Conservation (phyloP, 176 grass and related monocot species). For the Raddia distichophylla region DNA sequence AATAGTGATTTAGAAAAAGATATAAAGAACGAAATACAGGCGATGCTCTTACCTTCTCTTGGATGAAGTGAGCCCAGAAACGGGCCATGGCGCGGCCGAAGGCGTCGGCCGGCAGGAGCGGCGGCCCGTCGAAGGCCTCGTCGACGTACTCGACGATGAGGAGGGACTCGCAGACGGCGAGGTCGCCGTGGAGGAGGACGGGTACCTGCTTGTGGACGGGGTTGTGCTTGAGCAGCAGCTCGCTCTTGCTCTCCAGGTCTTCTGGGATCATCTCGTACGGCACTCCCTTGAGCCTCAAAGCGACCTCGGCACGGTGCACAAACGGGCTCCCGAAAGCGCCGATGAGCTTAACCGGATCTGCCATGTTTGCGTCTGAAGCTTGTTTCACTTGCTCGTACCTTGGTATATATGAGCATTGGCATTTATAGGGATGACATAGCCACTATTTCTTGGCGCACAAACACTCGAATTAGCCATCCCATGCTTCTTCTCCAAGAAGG, state of each 20-base stretch:
- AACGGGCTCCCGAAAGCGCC: slow-evolving; percentile 27
- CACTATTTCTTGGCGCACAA: neutral
- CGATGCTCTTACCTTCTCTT: neutral
- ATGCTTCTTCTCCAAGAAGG: neutral
- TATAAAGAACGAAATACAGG: no score
- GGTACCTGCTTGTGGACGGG: slow-evolving; percentile 43
- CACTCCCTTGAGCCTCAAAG: slow-evolving; percentile 41
- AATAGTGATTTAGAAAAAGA: no score
- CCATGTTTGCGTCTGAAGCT: neutral
- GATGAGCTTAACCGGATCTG: slow-evolving; percentile 32
- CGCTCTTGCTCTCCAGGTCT: slow-evolving; percentile 40
- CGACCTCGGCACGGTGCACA: slow-evolving; percentile 29
- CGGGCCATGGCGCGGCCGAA: slow-evolving; percentile 35
- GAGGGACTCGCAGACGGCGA: slow-evolving; percentile 36
- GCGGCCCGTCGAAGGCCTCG: slow-evolving; percentile 12
- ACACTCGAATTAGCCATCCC: neutral
- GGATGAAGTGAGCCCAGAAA: slow-evolving; percentile 53
- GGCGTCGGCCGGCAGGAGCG: slow-evolving; percentile 40
- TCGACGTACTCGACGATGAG: slow-evolving; percentile 51
- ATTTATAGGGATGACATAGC: neutral
- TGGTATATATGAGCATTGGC: neutral
- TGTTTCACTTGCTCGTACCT: neutral
- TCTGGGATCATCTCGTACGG: slow-evolving; percentile 40
- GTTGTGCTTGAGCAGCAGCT: slow-evolving; percentile 28
- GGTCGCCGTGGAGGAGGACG: slow-evolving; percentile 42